phyloP scores from a whole-genome alignment of 148 eudicot genomes.

The Heliamphora exappendiculata region DNA sequence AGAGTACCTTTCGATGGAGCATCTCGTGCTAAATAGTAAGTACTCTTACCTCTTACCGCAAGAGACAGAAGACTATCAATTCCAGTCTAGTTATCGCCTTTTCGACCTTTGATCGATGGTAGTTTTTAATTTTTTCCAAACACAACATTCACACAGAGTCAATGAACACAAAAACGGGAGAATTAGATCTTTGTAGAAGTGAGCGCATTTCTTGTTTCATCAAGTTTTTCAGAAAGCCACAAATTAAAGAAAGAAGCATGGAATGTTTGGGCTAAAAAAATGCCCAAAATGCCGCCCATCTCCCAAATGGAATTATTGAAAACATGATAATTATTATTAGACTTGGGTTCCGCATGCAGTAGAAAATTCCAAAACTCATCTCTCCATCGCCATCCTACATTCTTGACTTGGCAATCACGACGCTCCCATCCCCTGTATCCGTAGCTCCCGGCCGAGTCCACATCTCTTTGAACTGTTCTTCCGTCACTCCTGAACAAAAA shows the following conservation, averaged over 20 bases:
- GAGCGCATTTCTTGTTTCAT: background rate
- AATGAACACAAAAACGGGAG: too few species aligned
- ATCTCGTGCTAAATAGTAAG: too few species aligned
- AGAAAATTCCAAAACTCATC: background rate
- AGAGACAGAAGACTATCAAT: too few species aligned
- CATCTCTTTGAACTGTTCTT: constrained; percentile 60
- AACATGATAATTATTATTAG: background rate
- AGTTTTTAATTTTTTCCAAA: too few species aligned
- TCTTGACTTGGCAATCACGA: constrained; percentile 3
- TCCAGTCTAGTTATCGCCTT: too few species aligned
- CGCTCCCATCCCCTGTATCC: background rate
- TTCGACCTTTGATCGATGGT: too few species aligned
- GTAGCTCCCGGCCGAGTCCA: constrained; percentile 64
- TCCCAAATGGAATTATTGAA: background rate
- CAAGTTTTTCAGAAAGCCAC: background rate
- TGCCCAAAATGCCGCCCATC: background rate
- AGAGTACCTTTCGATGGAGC: too few species aligned
- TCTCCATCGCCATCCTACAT: background rate
- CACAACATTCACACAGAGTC: too few species aligned
- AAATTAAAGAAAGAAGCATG: background rate
- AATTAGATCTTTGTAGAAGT: too few species aligned
- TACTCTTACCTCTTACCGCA: too few species aligned
- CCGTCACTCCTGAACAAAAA: constrained; percentile 51
- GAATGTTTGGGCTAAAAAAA: constrained; percentile 9
- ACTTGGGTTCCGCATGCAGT: background rate